Percentiles rank a stretch among this genome's conserved stretches.
Evolutionary conservation across 2,329 filamentous ascomycete genomes (phyloP).

Genomic region (Chrysoporthe deuterocubensis): DNA sequence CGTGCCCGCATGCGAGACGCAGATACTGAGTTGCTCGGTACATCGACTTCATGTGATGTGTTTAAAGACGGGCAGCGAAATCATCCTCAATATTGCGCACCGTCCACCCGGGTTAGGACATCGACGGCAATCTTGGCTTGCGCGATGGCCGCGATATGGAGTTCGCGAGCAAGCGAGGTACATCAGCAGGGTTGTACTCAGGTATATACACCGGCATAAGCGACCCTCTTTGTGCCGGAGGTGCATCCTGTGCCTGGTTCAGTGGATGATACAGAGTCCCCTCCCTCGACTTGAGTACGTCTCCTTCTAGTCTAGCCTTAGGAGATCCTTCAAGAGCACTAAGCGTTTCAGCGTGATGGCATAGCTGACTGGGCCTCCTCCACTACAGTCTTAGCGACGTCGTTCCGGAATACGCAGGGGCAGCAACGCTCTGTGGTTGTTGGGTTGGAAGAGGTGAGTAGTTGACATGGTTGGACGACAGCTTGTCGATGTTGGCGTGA

Average conservation of each 20-base stretch:
- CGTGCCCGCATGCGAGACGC: background rate
- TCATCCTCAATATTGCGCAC: background rate
- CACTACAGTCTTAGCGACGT: background rate
- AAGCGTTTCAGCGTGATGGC: background rate
- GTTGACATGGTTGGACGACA: background rate
- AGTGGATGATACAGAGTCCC: background rate
- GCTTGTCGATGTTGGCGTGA: background rate
- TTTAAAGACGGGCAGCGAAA: background rate
- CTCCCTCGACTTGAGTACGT: background rate
- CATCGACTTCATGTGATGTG: background rate
- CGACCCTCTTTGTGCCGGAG: no score
- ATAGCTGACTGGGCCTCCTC: background rate
- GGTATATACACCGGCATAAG: no score
- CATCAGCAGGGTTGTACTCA: background rate
- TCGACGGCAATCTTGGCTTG: background rate
- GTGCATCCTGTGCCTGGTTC: background rate
- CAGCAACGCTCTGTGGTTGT: background rate
- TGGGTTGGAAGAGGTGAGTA: background rate
- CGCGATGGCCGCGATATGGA: background rate
- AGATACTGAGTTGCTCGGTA: background rate
- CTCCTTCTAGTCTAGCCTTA: no score
- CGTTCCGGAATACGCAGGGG: background rate
- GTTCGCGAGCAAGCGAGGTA: no score
- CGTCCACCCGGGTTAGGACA: background rate
- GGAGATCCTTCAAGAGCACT: background rate